Conservation (phyloP, 805 yeast species). For the Pichia sporocuriosa region DNA sequence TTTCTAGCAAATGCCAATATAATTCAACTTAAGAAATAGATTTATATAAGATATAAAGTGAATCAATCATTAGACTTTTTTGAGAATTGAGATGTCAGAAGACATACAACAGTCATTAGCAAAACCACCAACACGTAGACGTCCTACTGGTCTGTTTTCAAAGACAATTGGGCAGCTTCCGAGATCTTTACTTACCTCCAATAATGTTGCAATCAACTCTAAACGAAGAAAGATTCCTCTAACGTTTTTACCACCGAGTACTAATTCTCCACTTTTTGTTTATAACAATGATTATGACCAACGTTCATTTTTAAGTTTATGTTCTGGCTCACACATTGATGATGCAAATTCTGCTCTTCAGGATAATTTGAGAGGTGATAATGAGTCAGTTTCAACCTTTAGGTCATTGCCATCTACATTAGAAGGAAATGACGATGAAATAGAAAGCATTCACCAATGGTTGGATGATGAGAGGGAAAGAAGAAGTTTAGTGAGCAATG, state of each 20-base stretch:
- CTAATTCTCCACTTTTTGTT: constrained; percentile 31
- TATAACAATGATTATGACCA: constrained; percentile 29
- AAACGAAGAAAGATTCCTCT: constrained; percentile 31
- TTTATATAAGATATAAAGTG: no score
- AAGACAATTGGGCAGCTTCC: constrained; percentile 8
- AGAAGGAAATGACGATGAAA: constrained; percentile 29
- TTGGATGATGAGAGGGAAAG: constrained; percentile 33
- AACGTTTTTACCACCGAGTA: constrained; percentile 33
- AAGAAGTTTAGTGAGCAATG: constrained; percentile 19
- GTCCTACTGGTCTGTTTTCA: constrained; percentile 3
- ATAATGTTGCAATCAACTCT: constrained; percentile 24
- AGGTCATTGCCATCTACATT: constrained; percentile 33
- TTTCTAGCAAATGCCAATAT: no score
- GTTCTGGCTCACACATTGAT: constrained; percentile 26
- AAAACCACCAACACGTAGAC: not conserved
- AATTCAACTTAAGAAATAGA: no score
- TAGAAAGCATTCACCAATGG: constrained; percentile 30
- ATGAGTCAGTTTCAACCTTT: constrained; percentile 29
- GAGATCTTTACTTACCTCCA: constrained; percentile 10
- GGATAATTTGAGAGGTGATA: constrained; percentile 16
- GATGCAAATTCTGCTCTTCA: constrained; percentile 13
- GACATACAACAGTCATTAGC: no score
- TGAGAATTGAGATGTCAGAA: no score
- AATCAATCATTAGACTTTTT: no score
- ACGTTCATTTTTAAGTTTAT: constrained; percentile 30